Conservation (phyloP, 441 rosid species). For the Gossypium lobatum region DNA sequence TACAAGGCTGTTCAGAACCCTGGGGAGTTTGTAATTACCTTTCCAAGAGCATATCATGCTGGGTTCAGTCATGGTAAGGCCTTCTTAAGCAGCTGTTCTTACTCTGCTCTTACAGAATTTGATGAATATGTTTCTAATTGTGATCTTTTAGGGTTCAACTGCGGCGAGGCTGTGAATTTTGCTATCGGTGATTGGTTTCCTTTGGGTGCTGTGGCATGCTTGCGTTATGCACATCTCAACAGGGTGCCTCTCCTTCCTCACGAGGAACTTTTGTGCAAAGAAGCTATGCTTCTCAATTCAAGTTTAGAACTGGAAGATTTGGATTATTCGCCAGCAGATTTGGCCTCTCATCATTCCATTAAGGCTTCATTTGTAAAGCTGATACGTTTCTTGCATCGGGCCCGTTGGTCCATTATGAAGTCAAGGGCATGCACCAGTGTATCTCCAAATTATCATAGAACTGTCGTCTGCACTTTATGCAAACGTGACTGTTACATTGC, state of each 20-base stretch:
- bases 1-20: constrained; percentile 97
- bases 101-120: not conserved
- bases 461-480: constrained; percentile 80
- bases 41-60: constrained; percentile 97
- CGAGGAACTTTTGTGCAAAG: constrained; percentile 92
- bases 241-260: constrained; percentile 94
- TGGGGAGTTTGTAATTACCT: constrained; percentile 87
- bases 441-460: constrained; percentile 44
- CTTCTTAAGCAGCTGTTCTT: not conserved
- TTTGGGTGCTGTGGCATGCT: constrained; percentile 85
- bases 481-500: constrained; percentile 92
- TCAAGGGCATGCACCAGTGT: constrained; percentile 53
- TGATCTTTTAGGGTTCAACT: constrained; percentile 73
- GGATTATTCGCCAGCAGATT: constrained; percentile 49
- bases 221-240: constrained; percentile 82
- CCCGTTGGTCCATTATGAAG: constrained; percentile 77
- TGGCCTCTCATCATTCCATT: constrained; percentile 47
- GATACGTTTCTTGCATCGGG: constrained; percentile 77
- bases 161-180: constrained; percentile 99
- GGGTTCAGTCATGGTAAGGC: constrained; percentile 94
- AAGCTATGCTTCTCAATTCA: constrained; percentile 71
- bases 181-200: constrained; percentile 97
- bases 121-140: constrained; percentile 3
- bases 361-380: constrained; percentile 76
- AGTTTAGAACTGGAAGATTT: constrained; percentile 51